Base-by-base conservation (phyloP, 1,284 basidiomycete species). In the Chiua sp. region DNA sequence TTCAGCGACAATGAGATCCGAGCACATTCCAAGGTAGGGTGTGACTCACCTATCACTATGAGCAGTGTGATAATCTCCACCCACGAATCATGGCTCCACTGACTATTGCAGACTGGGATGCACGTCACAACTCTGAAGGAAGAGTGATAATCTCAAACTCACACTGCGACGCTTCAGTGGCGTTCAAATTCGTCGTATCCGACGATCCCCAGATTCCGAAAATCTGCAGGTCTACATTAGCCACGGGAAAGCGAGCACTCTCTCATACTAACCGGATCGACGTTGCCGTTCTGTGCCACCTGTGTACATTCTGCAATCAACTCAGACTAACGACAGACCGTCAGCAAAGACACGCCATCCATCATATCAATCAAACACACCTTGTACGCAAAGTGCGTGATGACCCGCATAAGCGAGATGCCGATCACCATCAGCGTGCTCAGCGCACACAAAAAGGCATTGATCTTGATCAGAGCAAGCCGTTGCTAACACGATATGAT, bases 311-410 rank as follows among this genome's bases (percentile, higher is more conserved):
- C 75, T 1, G 18, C 0, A 42, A 74, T 63, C 53, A 76, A 54
- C 23, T 74, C 72, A 33, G 59, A 60, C 72, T 70, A 5, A 79
- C 75, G 42, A 65, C 39, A 32, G 66, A 71, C 4, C n/a, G 18
- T 73, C 22, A 71, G 56, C 37, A 51, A 54, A 46, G 56, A 50
- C 18, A 6, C 33, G 2, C 5, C 18, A 55, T 32, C 26, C 8
- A 32, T 3, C 7, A 4, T n/a, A n/a, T 28, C n/a, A 4, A 26
- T 37, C 30, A 0, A 26, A 63, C 63, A n/a, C 60, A 82, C 87
- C 83, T 93, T 91, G 69, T 83, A 80, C 2, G 78, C 75, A 72
- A 91, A 93, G 68, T 93, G 92, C 1, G 84, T 75, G 10, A 92
- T 73, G 11, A 87, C 77, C 20, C 82, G 77, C 55, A 91, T 67